phyloP scores from a whole-genome alignment of 176 grass and related monocot species.

The Hordeum marinum region DNA sequence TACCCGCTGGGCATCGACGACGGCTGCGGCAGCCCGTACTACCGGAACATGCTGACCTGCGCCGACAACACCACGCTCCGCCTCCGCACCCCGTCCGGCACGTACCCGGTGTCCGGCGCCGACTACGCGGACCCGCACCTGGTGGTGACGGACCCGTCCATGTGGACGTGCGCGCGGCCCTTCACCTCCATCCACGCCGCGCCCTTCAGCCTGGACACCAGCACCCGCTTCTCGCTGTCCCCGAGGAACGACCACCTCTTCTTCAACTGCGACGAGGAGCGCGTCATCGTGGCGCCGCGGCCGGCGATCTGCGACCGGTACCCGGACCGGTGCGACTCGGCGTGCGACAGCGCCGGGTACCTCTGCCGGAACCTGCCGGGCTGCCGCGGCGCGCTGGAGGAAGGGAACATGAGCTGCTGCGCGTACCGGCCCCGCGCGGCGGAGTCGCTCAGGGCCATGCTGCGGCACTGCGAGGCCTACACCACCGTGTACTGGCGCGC shows the following conservation, averaged over 20 bases:
- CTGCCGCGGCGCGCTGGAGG: slow-evolving; percentile 47
- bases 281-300: slow-evolving; percentile 70
- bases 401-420: slow-evolving; percentile 59
- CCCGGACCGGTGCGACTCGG: slow-evolving; percentile 73
- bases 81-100: slow-evolving; percentile 81
- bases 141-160: slow-evolving; percentile 70
- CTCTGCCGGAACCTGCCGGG: slow-evolving; percentile 84
- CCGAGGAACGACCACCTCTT: slow-evolving; percentile 84
- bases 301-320: slow-evolving; percentile 70
- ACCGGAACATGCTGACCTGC: slow-evolving; percentile 80
- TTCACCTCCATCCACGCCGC: slow-evolving; percentile 24
- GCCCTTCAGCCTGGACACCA: slow-evolving; percentile 93
- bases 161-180: slow-evolving; percentile 75
- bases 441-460: slow-evolving; percentile 59
- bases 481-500: slow-evolving; percentile 75
- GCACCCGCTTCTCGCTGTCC: slow-evolving; percentile 87
- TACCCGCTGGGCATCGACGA: slow-evolving; percentile 84
- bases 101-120: slow-evolving; percentile 53
- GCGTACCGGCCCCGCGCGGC: slow-evolving; percentile 62
- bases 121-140: slow-evolving; percentile 88
- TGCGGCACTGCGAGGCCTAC: slow-evolving; percentile 75
- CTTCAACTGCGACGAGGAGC: slow-evolving; percentile 68
- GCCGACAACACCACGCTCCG: slow-evolving; percentile 51
- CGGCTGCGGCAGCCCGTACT: slow-evolving; percentile 91
- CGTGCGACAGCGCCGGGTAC: slow-evolving; percentile 80